Conservation (phyloP, 2,329 filamentous ascomycete species). For the Alternaria infectoria region DNA sequence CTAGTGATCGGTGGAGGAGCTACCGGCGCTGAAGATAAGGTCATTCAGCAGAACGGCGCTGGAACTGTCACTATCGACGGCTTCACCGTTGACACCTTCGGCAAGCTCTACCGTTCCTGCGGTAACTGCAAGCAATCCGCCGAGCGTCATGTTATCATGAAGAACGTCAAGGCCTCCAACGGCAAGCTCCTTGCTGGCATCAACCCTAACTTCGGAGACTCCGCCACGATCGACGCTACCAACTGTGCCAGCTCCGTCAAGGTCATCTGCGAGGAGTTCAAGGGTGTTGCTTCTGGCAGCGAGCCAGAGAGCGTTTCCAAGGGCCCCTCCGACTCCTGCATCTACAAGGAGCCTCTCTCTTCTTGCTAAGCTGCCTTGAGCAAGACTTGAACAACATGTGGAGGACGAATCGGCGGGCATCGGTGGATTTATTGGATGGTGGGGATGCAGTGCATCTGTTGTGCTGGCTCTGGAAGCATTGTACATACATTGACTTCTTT, state of each 20-base stretch:
- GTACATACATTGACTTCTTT: constrained; percentile 16
- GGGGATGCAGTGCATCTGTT: not conserved
- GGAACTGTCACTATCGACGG: constrained; percentile 49
- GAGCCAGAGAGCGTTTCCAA: constrained; percentile 35
- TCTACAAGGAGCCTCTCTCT: constrained; percentile 19
- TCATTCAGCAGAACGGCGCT: constrained; percentile 52
- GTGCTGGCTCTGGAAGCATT: constrained; percentile 11
- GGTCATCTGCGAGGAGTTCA: constrained; percentile 43
- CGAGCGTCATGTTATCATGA: constrained; percentile 53
- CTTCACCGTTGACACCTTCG: constrained; percentile 42
- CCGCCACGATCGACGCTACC: constrained; percentile 53
- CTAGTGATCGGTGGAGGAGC: constrained; percentile 51
- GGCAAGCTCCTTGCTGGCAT: constrained; percentile 56
- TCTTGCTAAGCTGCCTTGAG: constrained; percentile 25
- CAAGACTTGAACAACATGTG: not conserved
- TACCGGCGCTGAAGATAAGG: constrained; percentile 49
- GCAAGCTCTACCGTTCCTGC: constrained; percentile 56
- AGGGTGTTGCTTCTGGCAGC: constrained; percentile 37
- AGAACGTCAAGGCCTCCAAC: constrained; percentile 52
- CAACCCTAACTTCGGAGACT: constrained; percentile 60
- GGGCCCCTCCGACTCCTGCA: constrained; percentile 41
- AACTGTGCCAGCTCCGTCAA: constrained; percentile 38
- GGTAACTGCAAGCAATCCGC: constrained; percentile 57
- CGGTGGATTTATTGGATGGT: not conserved
- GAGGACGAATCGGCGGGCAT: not conserved